Conservation (phyloP, 1,284 basidiomycete genomes). For the Amylostereum areolatum region DNA sequence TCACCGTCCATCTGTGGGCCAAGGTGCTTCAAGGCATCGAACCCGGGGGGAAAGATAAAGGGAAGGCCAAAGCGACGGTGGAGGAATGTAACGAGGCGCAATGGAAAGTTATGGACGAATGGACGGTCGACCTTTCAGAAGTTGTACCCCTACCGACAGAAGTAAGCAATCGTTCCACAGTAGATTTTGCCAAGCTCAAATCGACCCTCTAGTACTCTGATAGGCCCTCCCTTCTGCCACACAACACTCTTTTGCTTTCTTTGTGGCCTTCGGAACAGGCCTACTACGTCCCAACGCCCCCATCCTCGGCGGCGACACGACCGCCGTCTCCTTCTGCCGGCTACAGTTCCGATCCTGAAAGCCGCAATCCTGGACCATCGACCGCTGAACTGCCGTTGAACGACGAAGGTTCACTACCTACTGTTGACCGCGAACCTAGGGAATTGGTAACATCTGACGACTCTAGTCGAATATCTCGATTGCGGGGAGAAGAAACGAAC, state of each 20-base stretch:
- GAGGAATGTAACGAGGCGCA: slow-evolving; percentile 20
- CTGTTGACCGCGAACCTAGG: too few species aligned
- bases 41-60: slow-evolving; percentile 35
- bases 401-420: too few species aligned
- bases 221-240: slow-evolving; percentile 50
- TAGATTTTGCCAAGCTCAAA: slow-evolving; percentile 3
- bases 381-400: too few species aligned
- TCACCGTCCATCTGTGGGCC: slow-evolving; percentile 59
- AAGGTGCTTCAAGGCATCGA: slow-evolving; percentile 20
- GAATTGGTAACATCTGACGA: too few species aligned
- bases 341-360: slow-evolving; percentile 68
- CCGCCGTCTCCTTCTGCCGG: slow-evolving; percentile 45
- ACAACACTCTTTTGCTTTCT: slow-evolving; percentile 66
- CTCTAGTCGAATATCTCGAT: neutral
- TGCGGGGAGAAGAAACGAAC: slow-evolving; percentile 19
- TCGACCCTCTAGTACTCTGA: slow-evolving; percentile 31
- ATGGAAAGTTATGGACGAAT: slow-evolving; percentile 66
- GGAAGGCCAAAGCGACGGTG: slow-evolving; percentile 24
- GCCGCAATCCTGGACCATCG: slow-evolving; percentile 3
- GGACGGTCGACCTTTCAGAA: slow-evolving; percentile 60
- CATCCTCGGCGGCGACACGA: slow-evolving; percentile 32
- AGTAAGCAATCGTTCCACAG: slow-evolving; percentile 33
- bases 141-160: slow-evolving; percentile 57
- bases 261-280: slow-evolving; percentile 52
- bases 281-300: slow-evolving; percentile 49